Percentiles rank a stretch among this genome's conserved stretches.
Conservation (phyloP, 164 flowering plant species). For the Berberis vulgaris region DNA sequence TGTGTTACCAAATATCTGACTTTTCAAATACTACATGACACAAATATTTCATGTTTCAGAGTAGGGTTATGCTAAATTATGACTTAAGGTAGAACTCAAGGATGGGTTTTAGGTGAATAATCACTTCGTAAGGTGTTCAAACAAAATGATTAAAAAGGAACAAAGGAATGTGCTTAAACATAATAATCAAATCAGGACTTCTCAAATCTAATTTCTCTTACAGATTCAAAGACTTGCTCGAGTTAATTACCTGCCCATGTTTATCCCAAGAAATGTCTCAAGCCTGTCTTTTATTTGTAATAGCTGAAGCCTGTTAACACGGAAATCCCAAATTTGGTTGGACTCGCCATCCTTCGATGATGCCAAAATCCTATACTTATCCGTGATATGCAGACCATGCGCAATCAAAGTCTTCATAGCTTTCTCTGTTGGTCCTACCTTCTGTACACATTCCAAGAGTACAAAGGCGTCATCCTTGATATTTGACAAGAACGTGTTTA, state of each 20-base stretch:
- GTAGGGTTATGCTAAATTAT: too few species aligned
- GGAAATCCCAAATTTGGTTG: slow-evolving; percentile 45
- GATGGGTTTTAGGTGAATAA: too few species aligned
- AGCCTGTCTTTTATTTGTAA: slow-evolving; percentile 79
- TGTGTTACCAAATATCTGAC: not conserved
- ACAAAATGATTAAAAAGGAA: too few species aligned
- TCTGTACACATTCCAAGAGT: slow-evolving; percentile 68
- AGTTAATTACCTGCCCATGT: slow-evolving; percentile 85
- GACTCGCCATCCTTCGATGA: slow-evolving; percentile 21
- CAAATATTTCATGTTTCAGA: too few species aligned
- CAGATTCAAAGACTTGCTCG: too few species aligned
- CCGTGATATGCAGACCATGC: slow-evolving; percentile 62
- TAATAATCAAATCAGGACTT: not conserved
- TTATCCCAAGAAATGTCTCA: slow-evolving; percentile 91
- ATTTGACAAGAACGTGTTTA: slow-evolving; percentile 46
- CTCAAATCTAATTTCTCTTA: too few species aligned
- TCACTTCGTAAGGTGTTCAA: too few species aligned
- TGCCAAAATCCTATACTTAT: slow-evolving; percentile 44
- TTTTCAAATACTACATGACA: not conserved
- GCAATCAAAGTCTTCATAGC: slow-evolving; percentile 60
- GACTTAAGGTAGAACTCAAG: too few species aligned
- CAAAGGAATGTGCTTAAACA: not conserved
- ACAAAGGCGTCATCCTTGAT: slow-evolving; percentile 69
- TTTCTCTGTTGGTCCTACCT: slow-evolving; percentile 76
- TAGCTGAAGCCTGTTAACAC: slow-evolving; percentile 61